Base-by-base conservation (phyloP, 441 rosid genomes). In the Croton setiger region DNA sequence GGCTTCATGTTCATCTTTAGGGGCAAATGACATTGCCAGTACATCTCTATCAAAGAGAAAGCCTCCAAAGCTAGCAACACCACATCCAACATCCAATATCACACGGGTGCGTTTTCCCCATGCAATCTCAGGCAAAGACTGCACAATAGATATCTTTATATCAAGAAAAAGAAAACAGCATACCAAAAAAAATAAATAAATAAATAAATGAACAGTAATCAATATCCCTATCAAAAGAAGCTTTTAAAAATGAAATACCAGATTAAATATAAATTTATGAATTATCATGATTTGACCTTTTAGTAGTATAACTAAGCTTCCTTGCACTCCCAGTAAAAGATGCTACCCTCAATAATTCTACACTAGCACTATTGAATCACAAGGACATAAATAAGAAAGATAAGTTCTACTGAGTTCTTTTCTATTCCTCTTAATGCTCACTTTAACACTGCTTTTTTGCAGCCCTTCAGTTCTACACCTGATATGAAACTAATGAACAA, bases 1-100 rank as follows among this genome's bases (percentile, higher is more conserved):
- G 54, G 96, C 98, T 84, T 91, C 98, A 76, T 93, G 98, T 74
- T 93, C 98, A 78, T 93, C 98, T 87, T 91, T 93, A 39, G 98
- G 98, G n/a, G 98, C 98, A 54, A 93, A 82, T 67, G 98, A 93
- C 97, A 93, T 89, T 10, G 93, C 71, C 14, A 93, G 81, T 63
- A 84, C 97, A 72, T 80, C 87, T 79, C 90, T 86, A 64, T 93
- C 96, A 72, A 93, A 93, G 52, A 93, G 95, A 78, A 68, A 94
- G 67, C 96, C 98, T 64, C 98, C 98, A 70, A 94, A 92, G 77
- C 99, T 92, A 70, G 99, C 98, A 73, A 90, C 99, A 55, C 97
- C 98, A 76, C 98, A 94, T 76, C 99, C 99, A 75, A 94, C 96
- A 77, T 94, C 99, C 85, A 94, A 81, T 65, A 90, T 53, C 54